Evolutionary conservation across 108 stramenopile genomes (phyloP).

Genomic region (Seminavis robusta): DNA sequence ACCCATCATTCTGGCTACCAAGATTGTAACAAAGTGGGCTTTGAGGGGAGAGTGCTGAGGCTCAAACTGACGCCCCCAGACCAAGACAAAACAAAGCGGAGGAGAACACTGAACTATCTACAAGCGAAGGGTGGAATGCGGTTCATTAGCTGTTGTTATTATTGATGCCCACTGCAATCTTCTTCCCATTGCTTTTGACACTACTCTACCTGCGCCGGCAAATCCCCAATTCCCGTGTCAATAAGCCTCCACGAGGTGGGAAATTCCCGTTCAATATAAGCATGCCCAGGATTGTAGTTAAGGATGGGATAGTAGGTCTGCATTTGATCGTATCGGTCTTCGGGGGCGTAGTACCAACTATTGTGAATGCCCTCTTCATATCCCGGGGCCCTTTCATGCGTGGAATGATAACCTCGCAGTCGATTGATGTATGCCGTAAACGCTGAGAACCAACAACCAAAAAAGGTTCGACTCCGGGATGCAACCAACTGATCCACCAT

Average conservation of each 20-base stretch:
- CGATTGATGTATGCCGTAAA: conserved; percentile 85
- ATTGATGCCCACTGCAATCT: no score
- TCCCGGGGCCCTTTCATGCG: conserved; percentile 50
- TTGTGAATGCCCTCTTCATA: conserved; percentile 59
- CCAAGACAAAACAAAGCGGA: no score
- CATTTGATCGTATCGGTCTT: conserved; percentile 52
- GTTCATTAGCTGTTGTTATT: no score
- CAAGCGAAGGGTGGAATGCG: no score
- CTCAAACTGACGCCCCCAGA: no score
- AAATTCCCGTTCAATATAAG: conserved; percentile 31
- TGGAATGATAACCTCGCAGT: conserved; percentile 70
- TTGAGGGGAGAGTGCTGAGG: no score
- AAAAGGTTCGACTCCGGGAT: conserved; percentile 49
- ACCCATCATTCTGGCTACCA: no score
- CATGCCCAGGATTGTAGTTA: conserved; percentile 15
- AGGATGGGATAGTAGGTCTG: conserved; percentile 41
- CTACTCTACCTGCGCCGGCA: neutral
- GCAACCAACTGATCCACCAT: conserved; percentile 70
- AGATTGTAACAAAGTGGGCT: no score
- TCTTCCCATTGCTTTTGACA: no score
- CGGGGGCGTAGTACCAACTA: conserved; percentile 54
- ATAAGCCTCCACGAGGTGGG: conserved; percentile 74
- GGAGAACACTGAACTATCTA: no score
- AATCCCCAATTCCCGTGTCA: conserved; percentile 48
- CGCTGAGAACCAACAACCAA: conserved; percentile 67